phyloP scores from a whole-genome alignment of 2,329 filamentous ascomycete genomes.

The Tolypocladium tropicale region DNA sequence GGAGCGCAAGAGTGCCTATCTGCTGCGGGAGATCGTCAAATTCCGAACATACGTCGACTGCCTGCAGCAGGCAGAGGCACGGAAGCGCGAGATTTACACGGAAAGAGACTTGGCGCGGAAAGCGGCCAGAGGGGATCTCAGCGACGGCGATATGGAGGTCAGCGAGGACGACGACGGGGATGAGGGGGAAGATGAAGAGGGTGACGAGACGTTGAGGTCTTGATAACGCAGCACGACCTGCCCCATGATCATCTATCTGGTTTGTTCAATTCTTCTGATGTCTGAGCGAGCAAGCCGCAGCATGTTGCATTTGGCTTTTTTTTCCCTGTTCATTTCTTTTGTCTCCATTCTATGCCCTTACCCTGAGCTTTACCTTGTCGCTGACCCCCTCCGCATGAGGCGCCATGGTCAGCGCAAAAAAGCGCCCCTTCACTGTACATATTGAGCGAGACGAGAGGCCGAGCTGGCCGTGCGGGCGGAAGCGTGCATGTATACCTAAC shows the following conservation, averaged over 20 bases:
- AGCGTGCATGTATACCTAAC: background rate
- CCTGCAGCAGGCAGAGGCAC: conserved; percentile 57
- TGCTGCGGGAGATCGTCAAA: conserved; percentile 91
- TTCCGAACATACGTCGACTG: conserved; percentile 92
- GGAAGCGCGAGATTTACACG: conserved; percentile 61
- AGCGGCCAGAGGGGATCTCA: conserved; percentile 36
- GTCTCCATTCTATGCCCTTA: conserved; percentile 1
- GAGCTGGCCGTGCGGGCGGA: background rate
- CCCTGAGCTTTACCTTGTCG: background rate
- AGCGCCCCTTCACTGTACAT: background rate
- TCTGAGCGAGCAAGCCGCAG: background rate
- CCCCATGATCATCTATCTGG: background rate
- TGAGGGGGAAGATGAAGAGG: conserved; percentile 25
- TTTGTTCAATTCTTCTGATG: background rate
- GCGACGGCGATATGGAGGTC: conserved; percentile 27
- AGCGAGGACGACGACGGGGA: conserved; percentile 12
- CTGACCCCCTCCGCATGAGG: too few relatives aligned
- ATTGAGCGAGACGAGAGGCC: background rate
- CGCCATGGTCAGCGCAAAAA: background rate
- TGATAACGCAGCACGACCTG: conserved; percentile 6
- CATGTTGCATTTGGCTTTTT: background rate
- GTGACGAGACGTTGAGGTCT: conserved; percentile 22
- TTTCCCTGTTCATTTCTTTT: background rate
- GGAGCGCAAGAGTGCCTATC: conserved; percentile 89
- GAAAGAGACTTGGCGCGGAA: conserved; percentile 43